A percentile compares a stretch with the other conserved stretches of the same genome.
These are phyloP conservation scores for Papiliotrema nemorosa DNA, from an alignment of 1,284 basidiomycete species.

Conservation along the genomic window DNA sequence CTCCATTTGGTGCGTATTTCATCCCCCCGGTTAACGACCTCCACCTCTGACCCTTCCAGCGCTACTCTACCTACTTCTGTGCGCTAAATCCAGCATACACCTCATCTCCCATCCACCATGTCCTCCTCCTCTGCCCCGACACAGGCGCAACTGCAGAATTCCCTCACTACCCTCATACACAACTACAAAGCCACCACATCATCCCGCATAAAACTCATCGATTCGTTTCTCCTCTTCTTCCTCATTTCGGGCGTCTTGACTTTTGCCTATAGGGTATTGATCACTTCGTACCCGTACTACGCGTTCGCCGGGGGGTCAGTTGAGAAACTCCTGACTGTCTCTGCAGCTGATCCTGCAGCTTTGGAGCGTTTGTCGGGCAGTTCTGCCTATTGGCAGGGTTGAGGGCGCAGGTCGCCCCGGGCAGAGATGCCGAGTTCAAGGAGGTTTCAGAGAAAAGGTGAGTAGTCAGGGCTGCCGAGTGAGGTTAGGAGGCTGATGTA, in stretches of 20 bases:
- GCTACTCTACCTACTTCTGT: background rate
- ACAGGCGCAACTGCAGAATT: conserved; percentile 26
- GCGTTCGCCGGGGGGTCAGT: conserved; percentile 91
- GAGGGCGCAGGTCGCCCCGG: conserved; percentile 84
- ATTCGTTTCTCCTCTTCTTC: conserved; percentile 87
- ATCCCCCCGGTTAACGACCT: background rate
- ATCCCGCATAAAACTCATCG: conserved; percentile 84
- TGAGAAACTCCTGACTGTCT: background rate
- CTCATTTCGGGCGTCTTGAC: conserved; percentile 86
- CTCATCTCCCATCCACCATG: background rate
- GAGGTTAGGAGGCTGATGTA: background rate
- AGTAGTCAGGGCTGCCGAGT: conserved; percentile 24
- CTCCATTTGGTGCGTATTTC: no score
- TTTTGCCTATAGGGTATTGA: conserved; percentile 84
- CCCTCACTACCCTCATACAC: conserved; percentile 64
- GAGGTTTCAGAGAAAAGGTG: conserved; percentile 93
- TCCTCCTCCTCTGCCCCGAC: background rate
- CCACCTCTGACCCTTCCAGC: background rate
- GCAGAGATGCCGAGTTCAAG: conserved; percentile 62
- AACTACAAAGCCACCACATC: conserved; percentile 76
- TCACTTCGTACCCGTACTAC: conserved; percentile 95
- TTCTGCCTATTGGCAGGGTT: conserved; percentile 93
- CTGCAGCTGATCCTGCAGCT: conserved; percentile 55
- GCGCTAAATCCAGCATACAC: background rate
- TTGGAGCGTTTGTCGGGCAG: conserved; percentile 89